Percentiles rank a stretch among this genome's conserved stretches.
Conservation (phyloP, 2,329 filamentous ascomycete species). For the Aspergillus caelatus region DNA sequence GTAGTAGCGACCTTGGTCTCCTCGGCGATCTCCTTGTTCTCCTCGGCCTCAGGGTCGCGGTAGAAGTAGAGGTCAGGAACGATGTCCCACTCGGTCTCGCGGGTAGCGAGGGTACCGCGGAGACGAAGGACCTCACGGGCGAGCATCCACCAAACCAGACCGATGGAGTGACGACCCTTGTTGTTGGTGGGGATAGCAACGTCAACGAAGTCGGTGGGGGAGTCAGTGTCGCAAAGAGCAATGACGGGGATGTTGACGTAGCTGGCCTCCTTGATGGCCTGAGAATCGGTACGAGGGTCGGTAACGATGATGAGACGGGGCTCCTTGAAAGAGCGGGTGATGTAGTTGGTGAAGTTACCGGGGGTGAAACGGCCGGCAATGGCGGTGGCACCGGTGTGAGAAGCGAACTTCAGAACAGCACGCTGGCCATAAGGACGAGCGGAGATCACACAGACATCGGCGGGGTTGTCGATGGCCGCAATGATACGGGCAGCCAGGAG, state of each 20-base stretch:
- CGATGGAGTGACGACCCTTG: slow-evolving; percentile 99
- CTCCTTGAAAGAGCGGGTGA: slow-evolving; percentile 99
- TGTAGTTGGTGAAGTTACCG: slow-evolving; percentile 99
- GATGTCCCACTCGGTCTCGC: slow-evolving; percentile 97
- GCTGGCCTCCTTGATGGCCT: slow-evolving; percentile 99
- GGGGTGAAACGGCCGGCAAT: slow-evolving; percentile 99
- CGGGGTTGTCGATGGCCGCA: slow-evolving; percentile 97
- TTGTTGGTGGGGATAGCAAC: slow-evolving; percentile 99
- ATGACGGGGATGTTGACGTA: slow-evolving; percentile 99
- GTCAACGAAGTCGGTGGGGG: slow-evolving; percentile 98
- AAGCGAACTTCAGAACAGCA: slow-evolving; percentile 98
- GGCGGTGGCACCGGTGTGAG: slow-evolving; percentile 95
- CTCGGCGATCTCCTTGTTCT: slow-evolving; percentile 87
- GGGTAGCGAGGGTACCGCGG: slow-evolving; percentile 91
- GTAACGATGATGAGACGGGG: slow-evolving; percentile 99
- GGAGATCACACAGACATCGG: slow-evolving; percentile 98
- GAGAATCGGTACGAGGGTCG: slow-evolving; percentile 98
- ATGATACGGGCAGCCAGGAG: slow-evolving; percentile 98
- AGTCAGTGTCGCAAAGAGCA: slow-evolving; percentile 98
- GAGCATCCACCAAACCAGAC: slow-evolving; percentile 99
- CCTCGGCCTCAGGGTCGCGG: slow-evolving; percentile 99
- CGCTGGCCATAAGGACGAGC: slow-evolving; percentile 99
- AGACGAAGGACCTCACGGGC: slow-evolving; percentile 99
- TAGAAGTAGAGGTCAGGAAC: slow-evolving; percentile 99
- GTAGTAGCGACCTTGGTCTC: slow-evolving; percentile 82